Evolutionary conservation across 1,139 yeast genomes (phyloP), one percentile per base, ranked within the genome.

Genomic region (Yamadazyma mexicana): DNA sequence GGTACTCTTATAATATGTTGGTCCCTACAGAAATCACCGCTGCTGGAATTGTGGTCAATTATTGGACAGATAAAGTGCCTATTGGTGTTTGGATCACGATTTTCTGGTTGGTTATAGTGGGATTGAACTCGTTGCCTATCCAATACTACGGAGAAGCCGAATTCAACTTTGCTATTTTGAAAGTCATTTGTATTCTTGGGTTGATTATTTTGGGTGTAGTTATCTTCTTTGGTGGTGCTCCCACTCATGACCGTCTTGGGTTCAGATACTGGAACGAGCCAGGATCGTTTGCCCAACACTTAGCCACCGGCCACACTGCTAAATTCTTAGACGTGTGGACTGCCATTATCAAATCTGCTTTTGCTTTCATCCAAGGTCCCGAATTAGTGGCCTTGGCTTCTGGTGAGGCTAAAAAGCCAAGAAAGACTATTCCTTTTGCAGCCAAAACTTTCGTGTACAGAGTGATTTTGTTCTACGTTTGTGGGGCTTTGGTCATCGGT

Each of bases 21-120:
- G 83, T 86, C 37, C 94, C 95, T 1, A 85, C 81, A 52, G 95
- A 86, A 59, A 77, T 86, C 38, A 83, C 86, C 2, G 84, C 87
- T n/a, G 88, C 83, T 31, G 85, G 85, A 52, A 77, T 87, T 22
- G 77, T 86, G 51, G 68, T 86, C 33, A 87, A 84, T 54, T 86
- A 73, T 55, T 86, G 95, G 94, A 62, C 58, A 14, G 51, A 56
- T 24, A 46, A 46, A 22, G 62, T 61, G 12, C 58, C 57, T 24
- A 51, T 56, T 29, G 66, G 60, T 11, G 57, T 58, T n/a, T 64
- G 55, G 55, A 58, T 64, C 29, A 49, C 65, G 3, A 49, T 60
- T 26, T 60, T 59, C 34, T 55, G 53, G n/a, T 37, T 61, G 4
- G 46, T 61, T 5, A 51, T 59, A 30, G 47, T 61, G 16, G 48